Evolutionary conservation across 257 asterid genomes (phyloP).

Genomic region (Rauvolfia tetraphylla): DNA sequence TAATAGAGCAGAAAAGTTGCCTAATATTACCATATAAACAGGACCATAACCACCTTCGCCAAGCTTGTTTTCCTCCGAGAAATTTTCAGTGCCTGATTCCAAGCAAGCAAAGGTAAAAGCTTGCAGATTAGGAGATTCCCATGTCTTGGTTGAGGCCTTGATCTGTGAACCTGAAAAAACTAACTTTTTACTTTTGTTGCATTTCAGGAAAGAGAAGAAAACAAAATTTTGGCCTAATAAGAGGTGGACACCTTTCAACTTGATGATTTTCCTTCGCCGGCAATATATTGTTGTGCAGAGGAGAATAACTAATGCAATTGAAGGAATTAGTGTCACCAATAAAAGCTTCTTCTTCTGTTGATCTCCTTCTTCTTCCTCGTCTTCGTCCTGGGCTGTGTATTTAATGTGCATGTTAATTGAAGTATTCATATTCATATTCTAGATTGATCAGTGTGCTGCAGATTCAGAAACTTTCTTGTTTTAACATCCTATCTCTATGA

Average conservation of each 20-base stretch:
- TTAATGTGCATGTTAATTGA: background rate
- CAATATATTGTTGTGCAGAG: conserved; percentile 19
- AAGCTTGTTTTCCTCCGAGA: no score
- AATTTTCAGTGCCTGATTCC: no score
- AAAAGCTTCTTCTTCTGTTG: conserved; percentile 6
- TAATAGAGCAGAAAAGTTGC: background rate
- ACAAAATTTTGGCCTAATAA: no score
- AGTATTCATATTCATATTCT: background rate
- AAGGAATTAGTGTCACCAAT: conserved; percentile 15
- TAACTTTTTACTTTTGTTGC: no score
- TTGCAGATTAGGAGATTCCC: no score
- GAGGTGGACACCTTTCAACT: conserved; percentile 28
- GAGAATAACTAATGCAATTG: conserved; percentile 18
- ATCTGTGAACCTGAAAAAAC: no score
- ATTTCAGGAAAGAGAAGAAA: no score
- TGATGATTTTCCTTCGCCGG: conserved; percentile 15
- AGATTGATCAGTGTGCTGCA: background rate
- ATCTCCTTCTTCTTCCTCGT: conserved; percentile 15
- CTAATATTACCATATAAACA: conserved; percentile 30
- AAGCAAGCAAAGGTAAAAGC: no score
- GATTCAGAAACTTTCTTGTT: background rate
- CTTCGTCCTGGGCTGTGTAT: no score
- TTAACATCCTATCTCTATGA: no score
- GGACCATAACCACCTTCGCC: no score
- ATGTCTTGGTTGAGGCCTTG: no score